Base-by-base conservation (phyloP, 495 filamentous ascomycete species). In the Penicillium goetzii region DNA sequence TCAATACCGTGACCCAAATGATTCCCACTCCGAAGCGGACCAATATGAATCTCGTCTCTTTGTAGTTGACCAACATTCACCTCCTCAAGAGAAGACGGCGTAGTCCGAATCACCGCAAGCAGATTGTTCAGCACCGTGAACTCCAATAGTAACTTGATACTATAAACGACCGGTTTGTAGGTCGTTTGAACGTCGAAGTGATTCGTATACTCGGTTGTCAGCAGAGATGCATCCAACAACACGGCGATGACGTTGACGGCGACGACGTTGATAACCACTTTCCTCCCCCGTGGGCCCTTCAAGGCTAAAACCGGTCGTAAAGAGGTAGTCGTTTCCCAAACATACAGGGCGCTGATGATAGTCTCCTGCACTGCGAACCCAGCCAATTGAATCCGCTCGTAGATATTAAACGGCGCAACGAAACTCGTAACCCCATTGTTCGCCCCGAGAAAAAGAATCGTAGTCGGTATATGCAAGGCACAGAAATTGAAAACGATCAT, bases 141-240 rank as follows among this genome's bases (percentile, higher is more conserved):
- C 65, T 87, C 83, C 59, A 83, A 65, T 58, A 80, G 81, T 40
- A 85, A 67, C 68, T 87, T 87, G 41, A 85, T 62, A 68, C 80
- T 82, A 67, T 82, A 84, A 0, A 78, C 68, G 34, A 81, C 61
- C 6, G 67, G 65, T 60, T 81, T 81, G 65, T 75, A 76, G 41
- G 74, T 73, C 7, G 76, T 77, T 59, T 84, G 72, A 30, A 84
- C 68, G 26, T 70, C 61, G 43, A 76, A 80, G 11, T 72, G 47
- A 50, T 74, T 67, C 8, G 70, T 56, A 61, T 72, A 82, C 50
- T 83, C 76, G 30, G 69, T 52, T 0, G 58, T 61, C 4, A 86
- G 32, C 11, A 77, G 63, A 4, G 67, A 40, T 1, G 70, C 62
- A 58, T 83, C 78, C 14, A 82, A 62, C 7, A 71, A 9, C 8